Evolutionary conservation across 768 basidiomycete species (phyloP), one percentile per base, ranked within the genome.

Genomic region (Nidula microcarpa): DNA sequence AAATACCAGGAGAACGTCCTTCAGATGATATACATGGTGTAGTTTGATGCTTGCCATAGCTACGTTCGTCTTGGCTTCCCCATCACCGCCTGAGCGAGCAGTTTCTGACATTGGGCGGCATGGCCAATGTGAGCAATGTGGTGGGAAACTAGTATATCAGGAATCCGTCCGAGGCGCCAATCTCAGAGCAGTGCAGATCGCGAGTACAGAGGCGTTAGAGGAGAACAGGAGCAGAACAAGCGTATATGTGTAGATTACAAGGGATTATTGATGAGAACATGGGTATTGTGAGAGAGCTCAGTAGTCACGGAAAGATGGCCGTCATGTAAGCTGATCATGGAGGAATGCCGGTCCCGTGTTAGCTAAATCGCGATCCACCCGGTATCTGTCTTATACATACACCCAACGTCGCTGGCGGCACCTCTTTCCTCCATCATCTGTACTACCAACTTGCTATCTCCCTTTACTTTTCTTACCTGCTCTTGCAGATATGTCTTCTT

Each of bases 401-500:
- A 50, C 11, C 36, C 11, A 50, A 10, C 9, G 68, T 65, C 62
- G 67, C 63, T 67, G 63, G 65, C 62, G 63, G 63, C 68, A 57
- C 60, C 57, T 56, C 59, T 57, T 49, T 57, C 60, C 60, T 58
- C 59, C 52, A 60, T 59, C 56, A 60, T 50, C 56, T 65, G 37
- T 53, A 43, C 59, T 53, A 51, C 51, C 54, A 57, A 51, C 52
- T 54, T 54, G 53, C 50, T 32, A 57, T 52, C 34, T 47, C 51
- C 50, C 57, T 55, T 51, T 60, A 51, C 43, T 37, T 49, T 45
- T 6, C 34, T 41, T 34, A 63, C 57, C 50, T 81, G 84, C 80
- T 85, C 82, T 56, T 84, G 23, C 23, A 82, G 79, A 84, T 3
- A 46, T 46, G 44, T 46, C 44, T 14, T 49, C 49, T 36, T 35